Evolutionary conservation across 2,329 filamentous ascomycete species (phyloP).

Genomic region (Onygena corvina): DNA sequence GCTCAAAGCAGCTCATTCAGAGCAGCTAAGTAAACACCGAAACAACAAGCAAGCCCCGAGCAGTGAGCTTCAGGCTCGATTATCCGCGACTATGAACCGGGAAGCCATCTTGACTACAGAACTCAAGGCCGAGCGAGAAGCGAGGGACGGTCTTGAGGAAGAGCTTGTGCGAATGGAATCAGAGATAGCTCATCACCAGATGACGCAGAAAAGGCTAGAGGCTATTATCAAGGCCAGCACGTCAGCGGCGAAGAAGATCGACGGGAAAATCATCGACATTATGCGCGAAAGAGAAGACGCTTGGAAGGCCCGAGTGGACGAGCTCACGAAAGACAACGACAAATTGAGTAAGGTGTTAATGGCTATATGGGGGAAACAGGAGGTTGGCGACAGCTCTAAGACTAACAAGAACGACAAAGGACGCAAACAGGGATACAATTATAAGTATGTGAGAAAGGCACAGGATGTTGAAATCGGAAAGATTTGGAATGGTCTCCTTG

Average conservation of each 20-base stretch:
- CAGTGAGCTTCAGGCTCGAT: slow-evolving; percentile 26
- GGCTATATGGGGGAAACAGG: slow-evolving; percentile 33
- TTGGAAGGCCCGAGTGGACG: slow-evolving; percentile 32
- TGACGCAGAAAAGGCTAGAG: slow-evolving; percentile 19
- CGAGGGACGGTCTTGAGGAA: slow-evolving; percentile 16
- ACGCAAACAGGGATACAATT: slow-evolving; percentile 26
- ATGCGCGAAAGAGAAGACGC: slow-evolving; percentile 34
- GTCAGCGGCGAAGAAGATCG: slow-evolving; percentile 29
- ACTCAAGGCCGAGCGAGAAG: slow-evolving; percentile 22
- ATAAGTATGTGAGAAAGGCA: slow-evolving; percentile 24
- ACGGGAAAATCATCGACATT: slow-evolving; percentile 30
- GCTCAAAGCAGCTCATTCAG: slow-evolving; percentile 28
- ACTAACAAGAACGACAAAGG: neutral
- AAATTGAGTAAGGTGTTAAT: slow-evolving; percentile 31
- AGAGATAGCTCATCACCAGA: slow-evolving; percentile 22
- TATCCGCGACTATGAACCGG: slow-evolving; percentile 26
- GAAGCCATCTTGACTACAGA: slow-evolving; percentile 26
- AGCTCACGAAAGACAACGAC: slow-evolving; percentile 32
- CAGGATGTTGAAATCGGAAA: slow-evolving; percentile 1
- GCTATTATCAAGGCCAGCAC: slow-evolving; percentile 30
- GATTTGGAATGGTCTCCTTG: slow-evolving; percentile 1
- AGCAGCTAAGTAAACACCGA: slow-evolving; percentile 28
- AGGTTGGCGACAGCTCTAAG: slow-evolving; percentile 21
- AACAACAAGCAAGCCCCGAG: slow-evolving; percentile 28
- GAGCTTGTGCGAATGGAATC: neutral